Conservation (phyloP, 768 basidiomycete species). For the Leccinum barrowsii region DNA sequence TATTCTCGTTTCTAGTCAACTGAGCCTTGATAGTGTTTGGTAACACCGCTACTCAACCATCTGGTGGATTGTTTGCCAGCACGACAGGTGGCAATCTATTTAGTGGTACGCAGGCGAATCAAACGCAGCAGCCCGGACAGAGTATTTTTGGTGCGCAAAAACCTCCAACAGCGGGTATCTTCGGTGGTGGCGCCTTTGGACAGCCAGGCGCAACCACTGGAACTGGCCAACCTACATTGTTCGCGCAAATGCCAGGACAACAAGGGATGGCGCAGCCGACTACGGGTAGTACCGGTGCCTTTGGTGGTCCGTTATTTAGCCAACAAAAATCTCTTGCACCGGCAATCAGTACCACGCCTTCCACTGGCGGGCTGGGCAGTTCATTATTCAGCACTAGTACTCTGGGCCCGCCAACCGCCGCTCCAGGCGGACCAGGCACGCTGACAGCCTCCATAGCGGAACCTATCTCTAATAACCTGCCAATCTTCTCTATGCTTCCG, state of each 20-base stretch:
- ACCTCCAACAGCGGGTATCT: slow-evolving; percentile 36
- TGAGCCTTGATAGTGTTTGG: slow-evolving; percentile 34
- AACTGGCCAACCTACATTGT: slow-evolving; percentile 38
- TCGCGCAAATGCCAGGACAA: slow-evolving; percentile 53
- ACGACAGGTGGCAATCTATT: slow-evolving; percentile 34
- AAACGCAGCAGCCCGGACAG: slow-evolving; percentile 36
- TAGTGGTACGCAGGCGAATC: slow-evolving; percentile 33
- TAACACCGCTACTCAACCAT: slow-evolving; percentile 27
- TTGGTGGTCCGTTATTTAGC: slow-evolving; percentile 48
- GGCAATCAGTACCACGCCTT: slow-evolving; percentile 41
- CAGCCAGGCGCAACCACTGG: slow-evolving; percentile 36
- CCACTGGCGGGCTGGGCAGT: slow-evolving; percentile 35
- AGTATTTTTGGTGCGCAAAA: slow-evolving; percentile 30
- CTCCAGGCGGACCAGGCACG: slow-evolving; percentile 50
- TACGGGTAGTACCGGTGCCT: slow-evolving; percentile 27
- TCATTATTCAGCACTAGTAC: slow-evolving; percentile 39
- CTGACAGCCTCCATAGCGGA: slow-evolving; percentile 88
- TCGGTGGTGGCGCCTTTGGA: slow-evolving; percentile 51
- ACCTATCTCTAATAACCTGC: slow-evolving; percentile 69
- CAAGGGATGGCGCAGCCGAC: slow-evolving; percentile 35
- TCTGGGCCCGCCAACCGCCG: slow-evolving; percentile 40
- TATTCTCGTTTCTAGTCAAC: slow-evolving; percentile 8
- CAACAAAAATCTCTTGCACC: slow-evolving; percentile 48
- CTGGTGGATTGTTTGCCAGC: slow-evolving; percentile 37
- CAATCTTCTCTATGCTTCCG: slow-evolving; percentile 73